Percentiles rank a stretch among this genome's conserved stretches.
Evolutionary conservation across 805 yeast species (phyloP).

Genomic region (Pichia deserticola): DNA sequence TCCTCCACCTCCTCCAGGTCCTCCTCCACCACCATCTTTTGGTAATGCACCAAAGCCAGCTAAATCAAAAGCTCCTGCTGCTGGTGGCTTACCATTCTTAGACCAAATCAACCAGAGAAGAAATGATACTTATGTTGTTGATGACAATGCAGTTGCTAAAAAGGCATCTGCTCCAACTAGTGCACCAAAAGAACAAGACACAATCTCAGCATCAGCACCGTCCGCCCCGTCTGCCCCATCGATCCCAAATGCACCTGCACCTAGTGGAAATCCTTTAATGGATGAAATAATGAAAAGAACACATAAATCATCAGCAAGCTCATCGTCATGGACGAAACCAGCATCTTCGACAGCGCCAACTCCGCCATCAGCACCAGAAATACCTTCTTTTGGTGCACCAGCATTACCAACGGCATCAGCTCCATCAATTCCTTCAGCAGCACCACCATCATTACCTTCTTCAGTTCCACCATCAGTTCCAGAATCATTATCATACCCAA

Average conservation of each 20-base stretch:
- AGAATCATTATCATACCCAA: background rate
- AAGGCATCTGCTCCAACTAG: conserved; percentile 19
- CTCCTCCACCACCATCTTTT: conserved; percentile 9
- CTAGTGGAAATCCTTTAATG: conserved; percentile 14
- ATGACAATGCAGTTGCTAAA: conserved; percentile 20
- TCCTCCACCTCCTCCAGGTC: conserved; percentile 15
- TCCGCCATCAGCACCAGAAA: conserved; percentile 14
- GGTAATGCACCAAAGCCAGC: conserved; percentile 1
- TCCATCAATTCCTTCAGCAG: conserved; percentile 3
- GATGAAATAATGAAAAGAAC: conserved; percentile 11
- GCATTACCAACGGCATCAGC: conserved; percentile 15
- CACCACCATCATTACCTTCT: conserved; percentile 18
- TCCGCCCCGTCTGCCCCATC: conserved; percentile 20
- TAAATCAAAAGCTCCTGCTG: conserved; percentile 19
- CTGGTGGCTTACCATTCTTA: conserved; percentile 48
- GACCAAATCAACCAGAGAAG: conserved; percentile 52
- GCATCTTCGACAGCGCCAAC: background rate
- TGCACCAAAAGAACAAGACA: conserved; percentile 16
- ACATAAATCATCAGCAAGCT: conserved; percentile 1
- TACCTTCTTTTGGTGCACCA: background rate
- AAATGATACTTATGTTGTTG: conserved; percentile 44
- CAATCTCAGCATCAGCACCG: conserved; percentile 13
- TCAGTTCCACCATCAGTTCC: conserved; percentile 15
- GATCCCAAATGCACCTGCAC: conserved; percentile 9
- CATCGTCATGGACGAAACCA: too few relatives aligned